Conservation (phyloP, 2,329 filamentous ascomycete genomes). For the Chaetomiaceae sp. region DNA sequence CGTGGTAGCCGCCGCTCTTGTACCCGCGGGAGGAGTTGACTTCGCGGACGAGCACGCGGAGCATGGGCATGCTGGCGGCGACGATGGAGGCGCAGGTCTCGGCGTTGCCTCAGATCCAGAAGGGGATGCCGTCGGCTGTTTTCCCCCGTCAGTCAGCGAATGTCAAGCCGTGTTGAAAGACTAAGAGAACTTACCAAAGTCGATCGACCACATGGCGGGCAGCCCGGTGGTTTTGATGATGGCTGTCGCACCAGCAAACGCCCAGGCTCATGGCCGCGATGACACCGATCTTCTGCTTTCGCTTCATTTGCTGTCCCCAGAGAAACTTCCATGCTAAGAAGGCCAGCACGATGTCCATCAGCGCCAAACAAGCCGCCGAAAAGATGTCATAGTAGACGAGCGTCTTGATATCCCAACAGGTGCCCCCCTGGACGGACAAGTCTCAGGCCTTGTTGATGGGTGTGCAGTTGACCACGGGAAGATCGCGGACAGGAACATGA, state of each 20-base stretch:
- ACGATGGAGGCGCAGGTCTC: slow-evolving; percentile 51
- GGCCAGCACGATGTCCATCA: slow-evolving; percentile 45
- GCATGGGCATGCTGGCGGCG: slow-evolving; percentile 49
- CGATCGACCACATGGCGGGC: not conserved
- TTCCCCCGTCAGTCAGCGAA: too few species aligned
- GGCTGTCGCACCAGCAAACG: slow-evolving; percentile 33
- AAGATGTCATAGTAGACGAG: not conserved
- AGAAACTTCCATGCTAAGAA: slow-evolving; percentile 47
- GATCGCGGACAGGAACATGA: slow-evolving; percentile 25
- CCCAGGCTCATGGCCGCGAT: slow-evolving; percentile 48
- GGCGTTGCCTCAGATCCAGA: slow-evolving; percentile 25
- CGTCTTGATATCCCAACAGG: slow-evolving; percentile 25
- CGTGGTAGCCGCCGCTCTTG: slow-evolving; percentile 7
- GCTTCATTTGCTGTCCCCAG: slow-evolving; percentile 43
- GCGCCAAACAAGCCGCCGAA: slow-evolving; percentile 6
- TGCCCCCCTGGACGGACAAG: slow-evolving; percentile 7
- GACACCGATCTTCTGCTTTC: slow-evolving; percentile 45
- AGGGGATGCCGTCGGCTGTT: not conserved
- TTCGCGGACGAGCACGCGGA: slow-evolving; percentile 44
- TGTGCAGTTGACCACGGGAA: slow-evolving; percentile 26
- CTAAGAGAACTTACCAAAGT: not conserved
- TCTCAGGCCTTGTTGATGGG: slow-evolving; percentile 26
- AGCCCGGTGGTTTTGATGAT: not conserved
- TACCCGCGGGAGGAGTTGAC: slow-evolving; percentile 19
- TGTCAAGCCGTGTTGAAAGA: too few species aligned